Conservation (phyloP, 2,329 filamentous ascomycete species). For the Colletotrichum plurivorum region DNA sequence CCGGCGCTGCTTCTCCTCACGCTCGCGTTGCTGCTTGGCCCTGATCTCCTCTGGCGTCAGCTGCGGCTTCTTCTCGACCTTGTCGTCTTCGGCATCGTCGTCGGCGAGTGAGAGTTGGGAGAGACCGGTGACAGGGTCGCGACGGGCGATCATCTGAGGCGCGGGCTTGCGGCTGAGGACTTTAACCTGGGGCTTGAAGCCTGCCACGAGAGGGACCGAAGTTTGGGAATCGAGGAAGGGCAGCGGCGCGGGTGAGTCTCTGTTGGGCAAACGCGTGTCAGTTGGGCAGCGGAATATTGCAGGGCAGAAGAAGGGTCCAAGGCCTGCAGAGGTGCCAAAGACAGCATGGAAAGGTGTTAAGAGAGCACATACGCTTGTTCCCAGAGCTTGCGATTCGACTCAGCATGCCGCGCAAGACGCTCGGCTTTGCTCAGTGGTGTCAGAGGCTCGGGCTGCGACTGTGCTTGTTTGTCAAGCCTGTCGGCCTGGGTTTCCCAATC, state of each 20-base stretch:
- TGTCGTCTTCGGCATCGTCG: conserved; percentile 77
- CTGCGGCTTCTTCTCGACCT: conserved; percentile 70
- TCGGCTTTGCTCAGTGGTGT: conserved; percentile 78
- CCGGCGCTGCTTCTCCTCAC: conserved; percentile 89
- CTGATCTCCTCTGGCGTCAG: conserved; percentile 83
- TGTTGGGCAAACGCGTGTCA: conserved; percentile 51
- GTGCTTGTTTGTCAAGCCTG: conserved; percentile 57
- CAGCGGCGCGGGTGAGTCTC: conserved; percentile 81
- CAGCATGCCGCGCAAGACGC: conserved; percentile 82
- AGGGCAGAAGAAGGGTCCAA: not conserved
- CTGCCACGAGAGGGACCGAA: conserved; percentile 73
- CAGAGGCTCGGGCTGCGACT: conserved; percentile 51
- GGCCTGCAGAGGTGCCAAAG: not conserved
- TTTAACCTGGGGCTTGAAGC: conserved; percentile 87
- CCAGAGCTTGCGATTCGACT: conserved; percentile 90
- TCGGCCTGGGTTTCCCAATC: conserved; percentile 90
- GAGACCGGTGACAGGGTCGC: conserved; percentile 66
- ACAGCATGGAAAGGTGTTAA: not conserved
- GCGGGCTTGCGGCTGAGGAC: conserved; percentile 87
- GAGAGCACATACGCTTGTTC: conserved; percentile 79
- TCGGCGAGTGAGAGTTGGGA: conserved; percentile 63
- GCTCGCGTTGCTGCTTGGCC: conserved; percentile 81
- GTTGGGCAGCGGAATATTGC: not conserved
- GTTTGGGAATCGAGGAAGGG: conserved; percentile 80
- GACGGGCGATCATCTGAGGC: conserved; percentile 70